phyloP scores from a whole-genome alignment of 164 flowering plant species.

The Magnolia changhungtana region DNA sequence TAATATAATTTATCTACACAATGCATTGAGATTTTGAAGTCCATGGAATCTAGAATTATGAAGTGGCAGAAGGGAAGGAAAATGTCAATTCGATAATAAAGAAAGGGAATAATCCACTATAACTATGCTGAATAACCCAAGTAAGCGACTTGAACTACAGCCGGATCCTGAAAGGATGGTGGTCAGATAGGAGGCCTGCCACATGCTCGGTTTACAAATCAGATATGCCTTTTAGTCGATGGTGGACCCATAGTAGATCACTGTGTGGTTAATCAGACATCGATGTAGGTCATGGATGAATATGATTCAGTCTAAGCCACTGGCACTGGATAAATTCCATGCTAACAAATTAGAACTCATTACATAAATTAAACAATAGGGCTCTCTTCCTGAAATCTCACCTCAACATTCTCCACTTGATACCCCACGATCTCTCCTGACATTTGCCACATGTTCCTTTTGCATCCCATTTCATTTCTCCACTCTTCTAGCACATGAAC shows the following conservation, averaged over 20 bases:
- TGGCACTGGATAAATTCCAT: background rate
- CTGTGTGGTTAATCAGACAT: background rate
- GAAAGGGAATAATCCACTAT: no score
- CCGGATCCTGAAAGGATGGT: background rate
- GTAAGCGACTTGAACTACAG: background rate
- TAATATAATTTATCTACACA: no score
- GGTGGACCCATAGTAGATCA: background rate
- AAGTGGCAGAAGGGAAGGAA: background rate
- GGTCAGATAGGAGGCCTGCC: background rate
- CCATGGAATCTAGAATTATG: background rate
- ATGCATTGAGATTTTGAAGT: no score
- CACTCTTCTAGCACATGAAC: background rate
- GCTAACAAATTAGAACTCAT: background rate
- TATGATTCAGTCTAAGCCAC: background rate
- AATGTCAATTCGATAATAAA: no score
- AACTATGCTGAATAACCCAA: no score
- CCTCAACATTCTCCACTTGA: background rate
- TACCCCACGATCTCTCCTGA: background rate
- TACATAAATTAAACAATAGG: background rate
- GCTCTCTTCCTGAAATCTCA: background rate
- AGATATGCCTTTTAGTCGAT: background rate
- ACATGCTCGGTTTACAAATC: background rate
- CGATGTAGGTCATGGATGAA: background rate
- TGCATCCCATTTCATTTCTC: background rate
- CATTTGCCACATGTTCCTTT: background rate